Evolutionary conservation across 495 filamentous ascomycete species (phyloP), one percentile per base, ranked within the genome.

Genomic region (Penicillium coffeae): DNA sequence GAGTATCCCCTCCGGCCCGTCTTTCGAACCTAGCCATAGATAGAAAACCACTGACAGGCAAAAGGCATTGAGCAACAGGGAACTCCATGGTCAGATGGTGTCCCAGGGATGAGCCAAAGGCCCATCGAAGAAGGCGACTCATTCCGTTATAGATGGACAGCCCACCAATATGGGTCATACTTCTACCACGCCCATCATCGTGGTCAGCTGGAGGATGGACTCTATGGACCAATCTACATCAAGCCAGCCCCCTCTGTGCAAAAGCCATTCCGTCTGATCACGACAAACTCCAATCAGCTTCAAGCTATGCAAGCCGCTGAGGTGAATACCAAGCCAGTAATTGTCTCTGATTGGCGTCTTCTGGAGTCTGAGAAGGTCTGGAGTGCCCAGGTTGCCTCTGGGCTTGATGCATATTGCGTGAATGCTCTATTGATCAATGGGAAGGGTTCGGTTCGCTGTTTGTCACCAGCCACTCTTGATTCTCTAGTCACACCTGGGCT

Each of bases 371-470:
- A 70, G 16, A 64, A 81, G 42, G 55, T 73, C 14, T 73, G 64
- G 66, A 33, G 51, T 10, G 63, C 55, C 1, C 64, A 77, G 49
- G 43, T 64, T 9, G 61, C 57, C 12, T 69, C 72, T 15, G 63
- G 70, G 2, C 50, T 74, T 15, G 73, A 79, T 45, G 27, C 64
- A 41, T 52, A 30, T 25, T 74, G 75, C 55, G 69, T 69, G 16
- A 78, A 79, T 56, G 69, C 72, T 16, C 59, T 82, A 7, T 62
- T 83, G 16, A 64, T 84, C 41, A 82, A 84, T 48, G 79, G 80
- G 8, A 75, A 77, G 54, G 80, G 79, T 3, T 69, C 64, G 3
- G 66, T 75, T 3, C 55, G 68, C 13, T 82, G 78, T 48, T 62
- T 67, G 19, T 34, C 67, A 0, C 63, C 64, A 21, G 63, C 64